Evolutionary conservation across 1,139 yeast species (phyloP).

Genomic region (Kodamaea derodonti): DNA sequence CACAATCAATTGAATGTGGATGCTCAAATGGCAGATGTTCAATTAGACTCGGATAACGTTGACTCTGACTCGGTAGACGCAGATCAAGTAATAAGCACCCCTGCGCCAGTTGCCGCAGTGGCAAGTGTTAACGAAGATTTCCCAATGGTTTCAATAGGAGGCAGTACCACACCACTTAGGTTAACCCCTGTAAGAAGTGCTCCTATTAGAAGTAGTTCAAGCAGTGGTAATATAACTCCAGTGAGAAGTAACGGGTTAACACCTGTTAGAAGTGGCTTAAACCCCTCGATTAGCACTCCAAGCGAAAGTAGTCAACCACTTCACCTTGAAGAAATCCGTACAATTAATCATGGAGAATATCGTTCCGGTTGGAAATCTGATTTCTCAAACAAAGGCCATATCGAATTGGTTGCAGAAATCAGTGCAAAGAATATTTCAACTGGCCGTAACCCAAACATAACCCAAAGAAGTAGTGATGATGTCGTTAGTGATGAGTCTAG

Average conservation of each 20-base stretch:
- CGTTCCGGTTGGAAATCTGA: conserved; percentile 95
- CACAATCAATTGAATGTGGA: conserved; percentile 6
- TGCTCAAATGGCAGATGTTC: conserved; percentile 3
- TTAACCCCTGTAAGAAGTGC: conserved; percentile 27
- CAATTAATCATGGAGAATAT: conserved; percentile 73
- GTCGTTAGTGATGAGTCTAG: conserved; percentile 26
- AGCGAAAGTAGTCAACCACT: conserved; percentile 17
- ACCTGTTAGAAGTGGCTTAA: background rate
- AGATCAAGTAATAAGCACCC: background rate
- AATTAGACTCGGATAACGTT: background rate
- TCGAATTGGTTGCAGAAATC: conserved; percentile 73
- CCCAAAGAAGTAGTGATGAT: conserved; percentile 26
- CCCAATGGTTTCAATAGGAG: conserved; percentile 1
- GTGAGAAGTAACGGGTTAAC: background rate
- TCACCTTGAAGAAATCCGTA: conserved; percentile 67
- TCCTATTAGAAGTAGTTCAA: conserved; percentile 2
- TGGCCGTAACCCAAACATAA: conserved; percentile 41
- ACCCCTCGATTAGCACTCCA: no score
- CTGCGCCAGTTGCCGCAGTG: background rate
- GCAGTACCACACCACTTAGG: conserved; percentile 14
- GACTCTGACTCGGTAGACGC: background rate
- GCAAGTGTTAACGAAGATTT: conserved; percentile 8
- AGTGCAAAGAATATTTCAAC: conserved; percentile 55
- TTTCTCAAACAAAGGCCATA: conserved; percentile 67
- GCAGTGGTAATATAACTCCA: conserved; percentile 2